phyloP scores from a whole-genome alignment of 1,284 basidiomycete species.

The Cryptococcus sp. region DNA sequence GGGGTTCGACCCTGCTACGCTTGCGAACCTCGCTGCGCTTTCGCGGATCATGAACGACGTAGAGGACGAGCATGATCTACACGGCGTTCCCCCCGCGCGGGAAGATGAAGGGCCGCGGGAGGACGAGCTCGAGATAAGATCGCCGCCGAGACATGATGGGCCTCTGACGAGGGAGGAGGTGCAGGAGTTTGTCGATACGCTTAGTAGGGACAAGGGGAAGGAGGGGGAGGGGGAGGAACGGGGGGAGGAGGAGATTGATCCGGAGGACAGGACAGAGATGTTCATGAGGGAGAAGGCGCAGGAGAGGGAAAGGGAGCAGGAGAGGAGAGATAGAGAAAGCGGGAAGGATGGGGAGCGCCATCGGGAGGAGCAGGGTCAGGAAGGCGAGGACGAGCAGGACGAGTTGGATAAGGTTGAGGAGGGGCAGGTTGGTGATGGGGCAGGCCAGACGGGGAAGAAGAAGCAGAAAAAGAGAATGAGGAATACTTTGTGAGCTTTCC shows the following conservation, averaged over 20 bases:
- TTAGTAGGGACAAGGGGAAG: conserved; percentile 9
- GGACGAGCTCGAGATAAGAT: conserved; percentile 9
- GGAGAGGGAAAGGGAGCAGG: conserved; percentile 10
- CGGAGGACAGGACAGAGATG: conserved; percentile 6
- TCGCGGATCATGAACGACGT: conserved; percentile 30
- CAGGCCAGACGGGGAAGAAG: conserved; percentile 21
- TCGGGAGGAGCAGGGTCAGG: conserved; percentile 2
- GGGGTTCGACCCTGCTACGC: conserved; percentile 40
- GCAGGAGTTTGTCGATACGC: conserved; percentile 33
- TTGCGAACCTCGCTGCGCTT: conserved; percentile 45
- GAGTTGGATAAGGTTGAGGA: conserved; percentile 28
- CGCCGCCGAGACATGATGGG: conserved; percentile 7
- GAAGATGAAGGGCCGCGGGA: neutral
- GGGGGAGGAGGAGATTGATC: conserved; percentile 11
- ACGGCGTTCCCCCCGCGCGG: neutral
- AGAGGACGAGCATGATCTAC: conserved; percentile 18
- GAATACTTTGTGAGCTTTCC: conserved; percentile 43
- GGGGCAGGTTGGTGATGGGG: conserved; percentile 32
- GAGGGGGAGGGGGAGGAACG: conserved; percentile 6
- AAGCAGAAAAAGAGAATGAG: conserved; percentile 42
- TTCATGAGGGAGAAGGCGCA: conserved; percentile 1
- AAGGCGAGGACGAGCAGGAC: conserved; percentile 13
- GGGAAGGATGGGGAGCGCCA: conserved; percentile 11
- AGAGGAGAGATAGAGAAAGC: no score
- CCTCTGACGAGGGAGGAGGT: conserved; percentile 32